These are phyloP conservation scores for Hanseniaspora gamundiae DNA, from an alignment of 1,139 yeast genomes.

Conservation along the genomic window DNA sequence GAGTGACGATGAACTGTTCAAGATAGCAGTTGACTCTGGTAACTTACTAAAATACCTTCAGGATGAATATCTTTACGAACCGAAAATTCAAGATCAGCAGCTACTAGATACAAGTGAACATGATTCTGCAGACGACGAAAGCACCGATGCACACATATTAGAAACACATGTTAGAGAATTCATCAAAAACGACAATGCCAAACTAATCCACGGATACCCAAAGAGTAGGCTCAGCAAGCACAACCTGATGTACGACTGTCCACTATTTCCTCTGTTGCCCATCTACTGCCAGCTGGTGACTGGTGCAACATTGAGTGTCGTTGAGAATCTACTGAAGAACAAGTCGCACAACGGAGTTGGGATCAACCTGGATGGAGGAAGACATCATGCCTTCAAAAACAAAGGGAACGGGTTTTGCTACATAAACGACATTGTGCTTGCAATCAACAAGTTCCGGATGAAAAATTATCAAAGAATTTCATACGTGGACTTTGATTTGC, in stretches of 20 bases:
- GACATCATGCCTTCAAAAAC: conserved; percentile 53
- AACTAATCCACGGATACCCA: background rate
- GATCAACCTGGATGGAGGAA: conserved; percentile 70
- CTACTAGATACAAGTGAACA: background rate
- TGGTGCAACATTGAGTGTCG: conserved; percentile 48
- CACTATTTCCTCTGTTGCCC: conserved; percentile 41
- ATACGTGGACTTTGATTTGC: conserved; percentile 63
- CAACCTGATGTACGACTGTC: conserved; percentile 53
- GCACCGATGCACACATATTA: background rate
- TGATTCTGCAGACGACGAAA: background rate
- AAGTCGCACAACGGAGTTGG: conserved; percentile 26
- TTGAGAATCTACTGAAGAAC: conserved; percentile 18
- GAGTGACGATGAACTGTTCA: background rate
- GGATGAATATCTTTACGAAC: background rate
- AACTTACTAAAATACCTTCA: background rate
- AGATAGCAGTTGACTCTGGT: background rate
- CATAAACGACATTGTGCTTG: conserved; percentile 51
- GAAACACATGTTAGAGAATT: background rate
- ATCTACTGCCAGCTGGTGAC: conserved; percentile 40
- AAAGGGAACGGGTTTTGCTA: conserved; percentile 67
- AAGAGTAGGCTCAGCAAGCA: conserved; percentile 12
- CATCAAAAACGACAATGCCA: background rate
- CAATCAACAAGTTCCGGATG: conserved; percentile 37
- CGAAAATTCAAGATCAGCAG: background rate
- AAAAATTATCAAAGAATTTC: conserved; percentile 36